These are phyloP conservation scores for Dothistroma pini DNA, from an alignment of 2,329 filamentous ascomycete species.

Conservation along the genomic window DNA sequence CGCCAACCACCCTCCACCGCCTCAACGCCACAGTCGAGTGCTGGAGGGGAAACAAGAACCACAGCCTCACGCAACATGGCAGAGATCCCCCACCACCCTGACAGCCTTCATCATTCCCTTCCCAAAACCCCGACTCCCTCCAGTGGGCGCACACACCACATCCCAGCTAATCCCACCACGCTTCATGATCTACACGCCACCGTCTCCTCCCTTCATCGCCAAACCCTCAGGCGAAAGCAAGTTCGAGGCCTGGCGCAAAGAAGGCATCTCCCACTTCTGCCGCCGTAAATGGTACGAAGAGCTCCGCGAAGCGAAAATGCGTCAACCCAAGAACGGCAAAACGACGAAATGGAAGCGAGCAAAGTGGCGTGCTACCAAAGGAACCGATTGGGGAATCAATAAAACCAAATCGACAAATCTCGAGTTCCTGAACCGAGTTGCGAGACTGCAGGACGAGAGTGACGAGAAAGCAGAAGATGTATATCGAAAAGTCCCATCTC, in stretches of 20 bases:
- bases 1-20: constrained; percentile 1
- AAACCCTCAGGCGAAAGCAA: constrained; percentile 38
- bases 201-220: constrained; percentile 39
- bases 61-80: constrained; percentile 37
- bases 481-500: constrained; percentile 35
- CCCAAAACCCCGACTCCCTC: constrained; percentile 38
- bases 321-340: constrained; percentile 37
- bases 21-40: not conserved
- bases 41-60: constrained; percentile 8
- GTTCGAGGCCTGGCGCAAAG: constrained; percentile 31
- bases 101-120: constrained; percentile 44
- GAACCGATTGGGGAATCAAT: constrained; percentile 41
- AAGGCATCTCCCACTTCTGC: constrained; percentile 41
- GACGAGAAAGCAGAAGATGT: constrained; percentile 32
- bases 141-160: constrained; percentile 21
- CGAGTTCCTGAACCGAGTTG: constrained; percentile 44
- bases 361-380: constrained; percentile 41
- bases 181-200: constrained; percentile 47
- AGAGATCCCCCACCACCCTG: constrained; percentile 40
- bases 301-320: constrained; percentile 41
- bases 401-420: constrained; percentile 42
- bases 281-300: constrained; percentile 47
- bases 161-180: constrained; percentile 37
- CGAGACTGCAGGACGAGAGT: constrained; percentile 17
- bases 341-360: constrained; percentile 42